Evolutionary conservation across 1,284 basidiomycete genomes (phyloP), one percentile per base, ranked within the genome.

Genomic region (Retiboletus flavoniger): DNA sequence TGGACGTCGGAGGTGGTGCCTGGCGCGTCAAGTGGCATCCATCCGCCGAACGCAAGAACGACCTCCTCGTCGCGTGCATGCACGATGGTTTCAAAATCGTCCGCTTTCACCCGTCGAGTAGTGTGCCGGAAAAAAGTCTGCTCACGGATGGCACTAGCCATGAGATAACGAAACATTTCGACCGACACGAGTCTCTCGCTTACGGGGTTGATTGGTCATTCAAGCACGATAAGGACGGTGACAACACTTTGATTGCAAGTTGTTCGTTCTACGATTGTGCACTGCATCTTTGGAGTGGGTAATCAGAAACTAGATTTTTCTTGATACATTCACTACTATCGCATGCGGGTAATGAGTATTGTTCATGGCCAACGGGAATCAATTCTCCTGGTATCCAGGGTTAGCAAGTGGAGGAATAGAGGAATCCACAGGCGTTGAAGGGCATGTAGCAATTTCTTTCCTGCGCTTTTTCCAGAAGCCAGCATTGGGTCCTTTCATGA

Each of bases 21-120:
- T 99, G 97, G 97, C 82, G 97, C 16, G 84, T 94, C 47, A 96
- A 97, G 70, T 99, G 95, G 93, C 94, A 98, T 70, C 93, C 95
- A 1, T 79, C 77, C 1, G 58, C 78, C 1, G 58, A 65, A 3
- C 80, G 87, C 36, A 78, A 77, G 56, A 65, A 78, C 24, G 89
- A 95, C 62, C 76, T 99, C 1, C 78, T 98, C 28, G 84, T 95
- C 10, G 97, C 94, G 0, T 93, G 91, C 67, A 99, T 99, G 97
- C 95, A 98, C 67, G 94, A 93, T 59, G 96, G 97, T 1, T 96
- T 94, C 80, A 96, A 95, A 63, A 78, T 95, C 7, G 72, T 95
- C 56, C 71, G 69, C 51, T 55, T 74, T 28, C 59, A 32, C 24
- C 50, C 56, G n/a, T 39, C n/a, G 24, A 41, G 7, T 16, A 19